Base-by-base conservation (phyloP, 768 basidiomycete genomes). In the Russula earlei region DNA sequence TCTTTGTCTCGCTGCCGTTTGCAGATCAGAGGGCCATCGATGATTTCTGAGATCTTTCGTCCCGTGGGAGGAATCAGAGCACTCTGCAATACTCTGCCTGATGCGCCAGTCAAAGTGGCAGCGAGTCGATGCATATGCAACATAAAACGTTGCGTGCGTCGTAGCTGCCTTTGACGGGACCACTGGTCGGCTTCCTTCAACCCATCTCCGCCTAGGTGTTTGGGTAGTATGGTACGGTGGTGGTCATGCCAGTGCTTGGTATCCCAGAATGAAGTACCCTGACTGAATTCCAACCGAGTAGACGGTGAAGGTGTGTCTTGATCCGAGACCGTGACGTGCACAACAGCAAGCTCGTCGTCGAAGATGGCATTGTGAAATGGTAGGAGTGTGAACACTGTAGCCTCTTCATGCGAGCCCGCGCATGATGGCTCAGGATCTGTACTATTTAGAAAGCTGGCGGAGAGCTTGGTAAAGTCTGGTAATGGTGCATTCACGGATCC, bases 41-140 rank as follows among this genome's bases (percentile, higher is more conserved):
- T 19, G 4, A 57, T 53, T 38, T 60, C 49, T 47, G 53, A 58
- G 33, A 58, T 50, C 19, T 54, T 51, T 25, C 42, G 55, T 44
- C 73, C 66, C 9, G 73, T 74, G 1, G 74, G 61, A 0, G 73
- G 69, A 55, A 87, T 85, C n/a, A 75, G 70, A 31, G 81, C 74
- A 49, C 75, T 76, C 62, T 78, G 71, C 25, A 87, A 67, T 7
- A 67, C 66, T 1, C 70, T 72, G 1, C 85, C 85, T 0, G 72
- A 73, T 5, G 83, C 83, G 0, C 85, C 85, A 0, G 81, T 83
- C 54, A 87, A 65, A 0, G 82, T 83, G 37, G 75, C 77, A 10
- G 85, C 84, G 42, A 81, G 79, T 49, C 73, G 68, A 49, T 82
- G 81, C 53, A 87, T 63, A 12, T 63, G 69, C 31, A 73, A 68